These are phyloP conservation scores for Lactarius evosmus DNA, from an alignment of 768 basidiomycete genomes.

Conservation along the genomic window DNA sequence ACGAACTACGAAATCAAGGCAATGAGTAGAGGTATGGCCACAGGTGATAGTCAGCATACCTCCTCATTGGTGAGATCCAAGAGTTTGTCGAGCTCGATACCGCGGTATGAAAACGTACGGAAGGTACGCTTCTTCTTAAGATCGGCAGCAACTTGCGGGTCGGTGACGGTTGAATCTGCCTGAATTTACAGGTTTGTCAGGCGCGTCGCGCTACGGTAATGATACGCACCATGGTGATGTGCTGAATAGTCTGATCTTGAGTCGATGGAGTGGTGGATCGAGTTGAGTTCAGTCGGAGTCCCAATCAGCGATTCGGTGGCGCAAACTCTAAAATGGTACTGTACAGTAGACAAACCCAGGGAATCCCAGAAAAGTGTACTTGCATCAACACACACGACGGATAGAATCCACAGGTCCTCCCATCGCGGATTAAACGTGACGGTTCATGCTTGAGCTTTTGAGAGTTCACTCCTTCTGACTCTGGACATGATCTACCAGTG, in stretches of 20 bases:
- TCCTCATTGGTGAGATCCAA: constrained; percentile 95
- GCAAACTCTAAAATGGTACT: constrained; percentile 49
- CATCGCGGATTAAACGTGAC: constrained; percentile 79
- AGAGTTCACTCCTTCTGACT: constrained; percentile 7
- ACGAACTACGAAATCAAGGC: constrained; percentile 52
- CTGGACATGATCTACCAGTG: constrained; percentile 45
- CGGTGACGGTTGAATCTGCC: constrained; percentile 84
- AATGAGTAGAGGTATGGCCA: neutral
- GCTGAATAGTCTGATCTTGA: constrained; percentile 14
- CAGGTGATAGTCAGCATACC: constrained; percentile 47
- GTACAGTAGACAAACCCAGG: constrained; percentile 45
- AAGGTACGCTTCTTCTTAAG: constrained; percentile 99
- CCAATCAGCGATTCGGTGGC: constrained; percentile 38
- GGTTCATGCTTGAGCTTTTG: constrained; percentile 7
- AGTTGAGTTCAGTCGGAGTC: constrained; percentile 28
- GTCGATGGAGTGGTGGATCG: constrained; percentile 10
- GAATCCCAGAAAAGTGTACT: neutral
- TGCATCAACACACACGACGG: constrained; percentile 45
- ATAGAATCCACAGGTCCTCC: constrained; percentile 96
- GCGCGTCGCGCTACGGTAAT: neutral
- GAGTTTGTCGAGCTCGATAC: constrained; percentile 97
- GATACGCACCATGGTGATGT: constrained; percentile 27
- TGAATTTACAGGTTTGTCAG: constrained; percentile 32
- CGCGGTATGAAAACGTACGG: constrained; percentile 98
- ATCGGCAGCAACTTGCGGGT: constrained; percentile 91